These are phyloP conservation scores for Fusarium sp. DNA, from an alignment of 2,329 filamentous ascomycete genomes.

Conservation along the genomic window DNA sequence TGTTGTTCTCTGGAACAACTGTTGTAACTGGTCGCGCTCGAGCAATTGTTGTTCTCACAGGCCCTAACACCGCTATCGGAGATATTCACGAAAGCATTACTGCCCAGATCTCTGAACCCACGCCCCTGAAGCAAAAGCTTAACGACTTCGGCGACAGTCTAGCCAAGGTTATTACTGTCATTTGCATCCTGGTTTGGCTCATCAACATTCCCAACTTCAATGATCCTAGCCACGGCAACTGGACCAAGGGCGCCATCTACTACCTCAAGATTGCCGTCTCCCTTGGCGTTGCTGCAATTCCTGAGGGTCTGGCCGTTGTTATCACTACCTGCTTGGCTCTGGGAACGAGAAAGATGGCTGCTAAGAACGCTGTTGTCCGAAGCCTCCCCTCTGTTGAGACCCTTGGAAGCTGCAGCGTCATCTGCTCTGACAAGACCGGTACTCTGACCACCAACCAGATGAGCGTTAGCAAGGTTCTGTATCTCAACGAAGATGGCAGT, in stretches of 20 bases:
- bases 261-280: constrained; percentile 99
- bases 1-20: constrained; percentile 97
- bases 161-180: constrained; percentile 97
- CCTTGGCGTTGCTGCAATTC: constrained; percentile 96
- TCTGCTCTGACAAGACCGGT: constrained; percentile 99
- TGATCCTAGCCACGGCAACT: constrained; percentile 91
- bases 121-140: constrained; percentile 96
- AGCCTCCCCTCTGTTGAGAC: constrained; percentile 97
- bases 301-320: constrained; percentile 95
- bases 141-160: constrained; percentile 97
- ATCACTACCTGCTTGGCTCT: constrained; percentile 98
- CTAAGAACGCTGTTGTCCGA: constrained; percentile 96
- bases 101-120: constrained; percentile 96
- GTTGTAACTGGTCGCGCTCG: constrained; percentile 94
- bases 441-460: constrained; percentile 99
- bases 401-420: constrained; percentile 97
- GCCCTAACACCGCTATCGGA: constrained; percentile 90
- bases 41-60: constrained; percentile 90
- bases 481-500: constrained; percentile 77
- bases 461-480: constrained; percentile 94
- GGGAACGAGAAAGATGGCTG: constrained; percentile 97
- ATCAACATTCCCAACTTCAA: constrained; percentile 99
- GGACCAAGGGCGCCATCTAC: constrained; percentile 98
- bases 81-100: constrained; percentile 99
- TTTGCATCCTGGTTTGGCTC: constrained; percentile 95